phyloP scores from a whole-genome alignment of 2,329 filamentous ascomycete genomes.

The Colletotrichum sp. region DNA sequence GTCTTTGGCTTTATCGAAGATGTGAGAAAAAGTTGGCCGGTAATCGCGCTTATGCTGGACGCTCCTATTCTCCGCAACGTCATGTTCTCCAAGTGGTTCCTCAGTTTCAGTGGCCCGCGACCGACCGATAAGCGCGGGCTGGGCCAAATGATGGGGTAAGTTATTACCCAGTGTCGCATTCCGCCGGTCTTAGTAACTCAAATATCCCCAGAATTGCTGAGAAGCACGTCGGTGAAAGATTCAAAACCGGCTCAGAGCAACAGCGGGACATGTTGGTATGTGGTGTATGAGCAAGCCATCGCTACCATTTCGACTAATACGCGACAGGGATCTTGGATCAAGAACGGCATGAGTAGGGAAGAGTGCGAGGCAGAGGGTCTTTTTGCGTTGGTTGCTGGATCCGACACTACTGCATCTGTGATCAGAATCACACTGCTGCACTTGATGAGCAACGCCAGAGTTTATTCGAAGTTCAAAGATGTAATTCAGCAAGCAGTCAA shows the following conservation, averaged over 20 bases:
- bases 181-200: no score
- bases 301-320: neutral
- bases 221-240: slow-evolving; percentile 19
- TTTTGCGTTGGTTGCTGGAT: slow-evolving; percentile 50
- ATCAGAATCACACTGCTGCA: slow-evolving; percentile 58
- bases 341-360: slow-evolving; percentile 30
- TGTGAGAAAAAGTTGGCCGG: slow-evolving; percentile 6
- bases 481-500: slow-evolving; percentile 47
- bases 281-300: neutral
- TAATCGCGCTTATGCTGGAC: slow-evolving; percentile 23
- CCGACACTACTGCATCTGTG: slow-evolving; percentile 61
- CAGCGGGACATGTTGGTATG: slow-evolving; percentile 27
- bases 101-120: slow-evolving; percentile 26
- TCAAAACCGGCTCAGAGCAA: neutral
- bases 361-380: slow-evolving; percentile 33
- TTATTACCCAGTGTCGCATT: slow-evolving; percentile 8
- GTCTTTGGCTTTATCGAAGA: slow-evolving; percentile 23
- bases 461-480: slow-evolving; percentile 47
- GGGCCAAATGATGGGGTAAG: slow-evolving; percentile 24
- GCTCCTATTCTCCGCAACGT: slow-evolving; percentile 25
- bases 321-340: slow-evolving; percentile 33
- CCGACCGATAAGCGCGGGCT: slow-evolving; percentile 20
- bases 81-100: slow-evolving; percentile 21
- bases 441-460: slow-evolving; percentile 52
- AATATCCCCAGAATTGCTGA: slow-evolving; percentile 13